These are phyloP conservation scores for Phyllostachys edulis DNA, from an alignment of 176 grass and related monocot species.

Conservation along the genomic window DNA sequence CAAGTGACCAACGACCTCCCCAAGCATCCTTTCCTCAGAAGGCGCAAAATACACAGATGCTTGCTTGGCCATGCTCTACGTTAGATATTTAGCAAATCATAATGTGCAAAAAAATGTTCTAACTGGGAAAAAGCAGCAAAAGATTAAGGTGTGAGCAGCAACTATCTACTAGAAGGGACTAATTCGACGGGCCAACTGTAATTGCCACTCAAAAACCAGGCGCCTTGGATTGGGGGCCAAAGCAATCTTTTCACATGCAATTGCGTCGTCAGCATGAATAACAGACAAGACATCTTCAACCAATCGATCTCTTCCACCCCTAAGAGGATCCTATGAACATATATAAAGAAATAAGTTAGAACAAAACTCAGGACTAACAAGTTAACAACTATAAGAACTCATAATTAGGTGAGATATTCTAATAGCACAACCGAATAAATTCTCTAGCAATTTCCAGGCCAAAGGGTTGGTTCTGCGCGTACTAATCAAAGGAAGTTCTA, in stretches of 20 bases:
- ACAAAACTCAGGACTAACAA: not conserved
- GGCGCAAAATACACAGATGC: constrained; percentile 6
- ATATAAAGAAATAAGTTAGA: constrained; percentile 25
- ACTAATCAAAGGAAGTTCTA: constrained; percentile 9
- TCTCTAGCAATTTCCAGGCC: not conserved
- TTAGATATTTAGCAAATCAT: not conserved
- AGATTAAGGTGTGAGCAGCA: not conserved
- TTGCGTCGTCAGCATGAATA: constrained; percentile 58
- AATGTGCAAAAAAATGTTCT: constrained; percentile 7
- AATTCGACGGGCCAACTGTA: constrained; percentile 76
- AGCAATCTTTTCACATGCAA: constrained; percentile 43
- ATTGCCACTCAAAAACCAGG: constrained; percentile 80
- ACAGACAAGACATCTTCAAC: constrained; percentile 75
- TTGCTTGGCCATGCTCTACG: not conserved
- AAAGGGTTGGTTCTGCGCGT: not conserved
- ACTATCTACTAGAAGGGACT: constrained; percentile 85
- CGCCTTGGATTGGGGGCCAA: constrained; percentile 49
- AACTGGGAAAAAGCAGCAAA: not conserved
- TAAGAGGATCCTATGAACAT: constrained; percentile 78
- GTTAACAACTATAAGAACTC: constrained; percentile 14
- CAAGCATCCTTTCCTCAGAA: not conserved
- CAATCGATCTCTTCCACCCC: constrained; percentile 90
- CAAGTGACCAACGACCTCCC: not conserved
- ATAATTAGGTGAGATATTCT: not conserved
- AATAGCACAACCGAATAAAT: constrained; percentile 4